A percentile compares a stretch with the other conserved stretches of the same genome.
phyloP scores from a whole-genome alignment of 176 grass and related monocot genomes.

The Triticum timopheevii region DNA sequence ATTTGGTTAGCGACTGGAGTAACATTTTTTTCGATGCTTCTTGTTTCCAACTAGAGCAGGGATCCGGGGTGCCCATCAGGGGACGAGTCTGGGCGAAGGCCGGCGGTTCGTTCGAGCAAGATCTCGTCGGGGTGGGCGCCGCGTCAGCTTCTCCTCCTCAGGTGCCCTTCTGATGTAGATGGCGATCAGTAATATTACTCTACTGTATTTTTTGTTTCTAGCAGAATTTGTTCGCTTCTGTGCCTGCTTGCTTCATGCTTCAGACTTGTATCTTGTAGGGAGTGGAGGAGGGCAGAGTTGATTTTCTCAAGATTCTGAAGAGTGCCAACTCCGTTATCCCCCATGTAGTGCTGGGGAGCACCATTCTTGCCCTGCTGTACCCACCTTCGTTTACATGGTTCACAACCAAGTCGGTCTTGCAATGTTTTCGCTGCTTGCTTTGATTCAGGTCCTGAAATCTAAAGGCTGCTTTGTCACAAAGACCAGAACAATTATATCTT shows the following conservation, averaged over 20 bases:
- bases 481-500: neutral
- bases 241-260: neutral
- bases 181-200: neutral
- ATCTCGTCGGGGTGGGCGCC: constrained; percentile 12
- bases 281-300: constrained; percentile 38
- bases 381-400: constrained; percentile 97
- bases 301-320: constrained; percentile 58
- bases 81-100: constrained; percentile 23
- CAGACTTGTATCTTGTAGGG: constrained; percentile 36
- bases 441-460: constrained; percentile 1
- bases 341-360: constrained; percentile 87
- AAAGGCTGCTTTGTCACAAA: neutral
- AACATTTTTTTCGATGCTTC: neutral
- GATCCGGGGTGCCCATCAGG: constrained; percentile 7
- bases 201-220: neutral
- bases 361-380: constrained; percentile 80
- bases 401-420: constrained; percentile 60
- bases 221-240: constrained; percentile 15
- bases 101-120: constrained; percentile 49
- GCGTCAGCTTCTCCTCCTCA: constrained; percentile 27
- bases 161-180: constrained; percentile 27
- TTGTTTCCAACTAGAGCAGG: constrained; percentile 39
- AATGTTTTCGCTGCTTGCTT: neutral
- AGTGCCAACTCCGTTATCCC: constrained; percentile 79
- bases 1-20: neutral